These are phyloP conservation scores for Ensete ventricosum DNA, from an alignment of 176 grass and related monocot species.

Conservation along the genomic window DNA sequence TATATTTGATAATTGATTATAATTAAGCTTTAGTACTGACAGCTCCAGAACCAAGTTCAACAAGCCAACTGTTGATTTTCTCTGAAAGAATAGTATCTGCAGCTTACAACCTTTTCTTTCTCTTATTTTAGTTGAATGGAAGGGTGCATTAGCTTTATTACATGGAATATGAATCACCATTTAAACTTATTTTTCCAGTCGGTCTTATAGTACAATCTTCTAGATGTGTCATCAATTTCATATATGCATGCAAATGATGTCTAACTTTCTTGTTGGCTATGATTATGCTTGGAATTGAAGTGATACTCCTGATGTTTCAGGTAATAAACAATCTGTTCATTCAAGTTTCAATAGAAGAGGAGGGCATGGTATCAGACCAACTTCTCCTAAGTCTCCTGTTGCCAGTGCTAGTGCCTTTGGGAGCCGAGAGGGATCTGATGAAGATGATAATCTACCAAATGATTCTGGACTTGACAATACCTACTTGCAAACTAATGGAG, in stretches of 20 bases:
- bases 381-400: slow-evolving; percentile 63
- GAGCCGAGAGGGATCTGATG: slow-evolving; percentile 63
- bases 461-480: slow-evolving; percentile 41
- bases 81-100: no score
- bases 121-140: no score
- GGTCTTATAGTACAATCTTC: no score
- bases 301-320: slow-evolving; percentile 16
- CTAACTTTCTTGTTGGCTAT: no score
- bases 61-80: no score
- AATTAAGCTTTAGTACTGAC: no score
- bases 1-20: not conserved
- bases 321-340: slow-evolving; percentile 30
- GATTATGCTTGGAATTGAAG: not conserved
- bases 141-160: no score
- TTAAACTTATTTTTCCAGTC: no score
- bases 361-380: slow-evolving; percentile 27
- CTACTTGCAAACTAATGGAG: slow-evolving; percentile 44
- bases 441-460: slow-evolving; percentile 45
- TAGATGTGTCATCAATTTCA: no score
- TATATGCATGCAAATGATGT: not conserved
- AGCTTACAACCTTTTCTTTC: no score
- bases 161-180: no score
- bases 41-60: no score
- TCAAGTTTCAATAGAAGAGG: slow-evolving; percentile 50
- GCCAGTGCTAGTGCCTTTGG: slow-evolving; percentile 42